Evolutionary conservation across 176 grass and related monocot genomes (phyloP), one percentile per base, ranked within the genome.

Genomic region (Aegilops longissima): DNA sequence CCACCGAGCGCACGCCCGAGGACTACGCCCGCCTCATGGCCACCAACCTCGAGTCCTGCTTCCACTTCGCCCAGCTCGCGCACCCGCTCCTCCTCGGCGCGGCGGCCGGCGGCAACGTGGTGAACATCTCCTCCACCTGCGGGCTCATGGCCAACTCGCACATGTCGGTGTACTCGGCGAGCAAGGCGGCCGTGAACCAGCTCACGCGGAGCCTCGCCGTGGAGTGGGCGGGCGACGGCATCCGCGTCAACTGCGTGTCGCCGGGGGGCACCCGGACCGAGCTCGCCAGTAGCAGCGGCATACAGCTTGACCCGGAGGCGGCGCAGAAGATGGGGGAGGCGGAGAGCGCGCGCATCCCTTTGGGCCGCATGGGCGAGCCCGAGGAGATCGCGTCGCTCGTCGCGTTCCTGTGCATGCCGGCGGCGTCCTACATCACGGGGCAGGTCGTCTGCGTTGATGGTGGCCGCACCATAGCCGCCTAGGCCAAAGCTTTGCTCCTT

Each of bases 21-120:
- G 69, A 72, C 36, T 72, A 72, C 69, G 9, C 35, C 10, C 69
- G 69, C 10, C 35, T 72, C 36, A 72, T 83, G 89, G 79, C 58
- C 2, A 90, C 84, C 38, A 90, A 90, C 38, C 58, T 90, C 0
- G 89, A 90, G 31, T 81, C 89, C 0, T 85, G 64, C 23, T 90
- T 86, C 73, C 84, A 90, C 76, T 66, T 86, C 54, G 51, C 63
- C 51, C 80, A 87, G 56, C 84, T 87, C 21, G 84, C 84, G 17
- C 84, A 83, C 65, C 80, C 80, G 20, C 89, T 90, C 2, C 80
- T 90, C 62, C 25, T 14, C 1, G 42, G 9, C 1, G 61, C 66
- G 0, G 44, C 4, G 3, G n/a, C 12, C 0, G 65, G 72, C 6
- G 72, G 83, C 21, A 63, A 8, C 72, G 34, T 90, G 8, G 79